Evolutionary conservation across 768 basidiomycete genomes (phyloP).

Genomic region (Leccinum variicolor): DNA sequence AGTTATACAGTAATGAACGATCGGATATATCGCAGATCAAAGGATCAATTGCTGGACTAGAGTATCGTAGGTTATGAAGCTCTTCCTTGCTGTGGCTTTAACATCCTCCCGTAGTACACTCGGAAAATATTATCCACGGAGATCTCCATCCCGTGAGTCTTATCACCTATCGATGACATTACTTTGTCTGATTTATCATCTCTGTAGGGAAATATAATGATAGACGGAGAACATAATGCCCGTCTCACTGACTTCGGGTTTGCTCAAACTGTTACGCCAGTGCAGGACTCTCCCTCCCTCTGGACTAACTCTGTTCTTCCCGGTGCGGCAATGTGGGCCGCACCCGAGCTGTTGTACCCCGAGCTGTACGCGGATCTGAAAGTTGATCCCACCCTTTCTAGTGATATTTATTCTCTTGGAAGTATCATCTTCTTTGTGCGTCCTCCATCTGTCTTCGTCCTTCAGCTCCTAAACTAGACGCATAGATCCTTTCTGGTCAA

Average conservation of each 20-base stretch:
- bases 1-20: neutral
- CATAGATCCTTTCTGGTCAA: constrained; percentile 2
- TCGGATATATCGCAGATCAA: neutral
- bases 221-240: neutral
- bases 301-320: neutral
- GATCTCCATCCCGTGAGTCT: constrained; percentile 7
- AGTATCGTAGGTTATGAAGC: neutral
- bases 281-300: neutral
- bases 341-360: constrained; percentile 2
- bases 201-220: constrained; percentile 1
- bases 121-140: neutral
- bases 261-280: neutral
- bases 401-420: constrained; percentile 6
- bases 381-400: neutral
- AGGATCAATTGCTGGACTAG: neutral
- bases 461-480: neutral
- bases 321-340: neutral
- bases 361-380: neutral
- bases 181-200: neutral
- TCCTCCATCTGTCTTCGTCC: neutral
- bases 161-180: neutral
- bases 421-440: constrained; percentile 5
- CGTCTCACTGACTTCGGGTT: constrained; percentile 7
- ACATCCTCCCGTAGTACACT: constrained; percentile 1
- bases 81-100: neutral